Evolutionary conservation across 139 green algal species (phyloP), one percentile per base, ranked within the genome.

Genomic region (Picochlorum sp.): DNA sequence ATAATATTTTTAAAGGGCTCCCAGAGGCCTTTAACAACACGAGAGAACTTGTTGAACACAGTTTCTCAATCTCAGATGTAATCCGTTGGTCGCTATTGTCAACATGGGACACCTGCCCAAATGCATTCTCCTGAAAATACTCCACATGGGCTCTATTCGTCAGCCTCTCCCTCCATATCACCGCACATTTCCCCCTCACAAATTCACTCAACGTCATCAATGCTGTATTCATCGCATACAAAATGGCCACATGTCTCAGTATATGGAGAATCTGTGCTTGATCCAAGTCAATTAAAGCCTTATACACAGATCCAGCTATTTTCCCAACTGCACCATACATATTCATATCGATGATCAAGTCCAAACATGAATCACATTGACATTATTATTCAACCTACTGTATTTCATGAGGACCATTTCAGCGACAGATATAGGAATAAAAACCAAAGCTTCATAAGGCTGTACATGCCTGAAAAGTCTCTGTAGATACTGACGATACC

Each of bases 81-180:
- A 93, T 90, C 52, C 87, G 80, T 73, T 95, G 87, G 71, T 95
- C 87, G 8, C 85, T 79, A 70, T 94, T 95, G 72, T 94, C 86
- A 13, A 91, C 73, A 15, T 62, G 55, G 13, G n/a, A 9, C 16
- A 45, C 23, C 3, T 20, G n/a, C 18, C 45, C 60, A 37, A 77
- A 81, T 10, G 60, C 67, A 26, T 24, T 31, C 3, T 52, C 31
- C 13, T 28, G 9, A 56, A 69, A 82, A 62, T 82, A 82, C 11
- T 21, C 16, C n/a, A 4, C 2, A 6, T 82, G 75, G 38, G 74
- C 41, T 34, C 49, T 51, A 23, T 11, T 7, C 3, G 62, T 63
- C 1, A 82, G 62, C 1, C 31, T 49, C 23, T 26, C 8, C 2
- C 75, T 63, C 72, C 67, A 76, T 15, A 52, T 50, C 30, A 78